phyloP scores from a whole-genome alignment of 2,329 filamentous ascomycete genomes.

The Pseudogymnoascus sp. region DNA sequence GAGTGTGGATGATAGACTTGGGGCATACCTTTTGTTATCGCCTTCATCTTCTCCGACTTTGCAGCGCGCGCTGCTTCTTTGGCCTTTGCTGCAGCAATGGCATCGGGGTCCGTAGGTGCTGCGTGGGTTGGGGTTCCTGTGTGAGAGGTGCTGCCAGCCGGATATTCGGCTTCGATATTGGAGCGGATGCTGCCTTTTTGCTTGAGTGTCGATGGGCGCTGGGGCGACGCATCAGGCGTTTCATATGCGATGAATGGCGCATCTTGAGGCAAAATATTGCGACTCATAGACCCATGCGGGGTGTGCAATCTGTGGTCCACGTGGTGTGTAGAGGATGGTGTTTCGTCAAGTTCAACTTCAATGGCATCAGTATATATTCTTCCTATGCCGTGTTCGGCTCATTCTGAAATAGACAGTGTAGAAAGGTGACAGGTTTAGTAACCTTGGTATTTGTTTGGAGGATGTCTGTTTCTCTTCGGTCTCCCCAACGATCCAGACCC shows the following conservation, averaged over 20 bases:
- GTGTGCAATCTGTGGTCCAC: neutral
- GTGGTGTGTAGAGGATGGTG: neutral
- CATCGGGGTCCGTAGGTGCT: neutral
- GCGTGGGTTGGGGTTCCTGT: neutral
- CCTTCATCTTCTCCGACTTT: conserved; percentile 14
- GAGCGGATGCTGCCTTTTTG: neutral
- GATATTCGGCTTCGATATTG: neutral
- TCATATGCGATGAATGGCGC: conserved; percentile 6
- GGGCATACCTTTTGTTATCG: conserved; percentile 13
- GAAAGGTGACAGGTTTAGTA: conserved; percentile 1
- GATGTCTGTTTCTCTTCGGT: conserved; percentile 5
- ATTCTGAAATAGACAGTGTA: neutral
- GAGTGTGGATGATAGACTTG: neutral
- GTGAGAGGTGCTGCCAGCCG: neutral
- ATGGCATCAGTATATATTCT: neutral
- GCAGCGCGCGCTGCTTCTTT: conserved; percentile 8
- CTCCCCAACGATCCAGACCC: neutral
- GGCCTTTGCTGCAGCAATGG: neutral
- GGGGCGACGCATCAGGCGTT: neutral
- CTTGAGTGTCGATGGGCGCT: neutral
- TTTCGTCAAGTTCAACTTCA: neutral
- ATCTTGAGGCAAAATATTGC: neutral
- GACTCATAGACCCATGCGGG: neutral
- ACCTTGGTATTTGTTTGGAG: conserved; percentile 8
- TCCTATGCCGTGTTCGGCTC: neutral